Evolutionary conservation across 106 monocot species (phyloP), one percentile per base, ranked within the genome.

Genomic region (Dioscorea dumetorum): DNA sequence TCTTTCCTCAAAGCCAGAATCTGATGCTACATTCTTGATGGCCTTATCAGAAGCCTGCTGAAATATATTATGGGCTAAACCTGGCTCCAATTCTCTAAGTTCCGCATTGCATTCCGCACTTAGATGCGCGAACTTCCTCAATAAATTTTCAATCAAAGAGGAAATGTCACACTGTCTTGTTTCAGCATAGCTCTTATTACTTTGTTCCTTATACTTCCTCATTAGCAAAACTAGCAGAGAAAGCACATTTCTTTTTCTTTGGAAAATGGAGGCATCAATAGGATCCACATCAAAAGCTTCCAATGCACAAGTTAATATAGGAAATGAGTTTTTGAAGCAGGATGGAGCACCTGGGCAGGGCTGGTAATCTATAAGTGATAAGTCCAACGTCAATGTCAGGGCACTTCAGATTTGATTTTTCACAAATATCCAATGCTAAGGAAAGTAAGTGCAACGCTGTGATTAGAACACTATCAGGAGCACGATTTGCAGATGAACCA

Each of bases 401-500:
- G 48, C 19, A 33, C 9, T 1, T 34, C n/a, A 51, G 57, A 48
- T 41, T 50, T 20, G 73, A 69, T 52, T 68, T 68, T 22, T 85
- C 84, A 83, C 92, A 99, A 48, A 90, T 75, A 84, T 93, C 84
- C 50, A 99, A 77, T 71, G 83, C 85, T 49, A 99, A 70, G 16
- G 80, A 83, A 68, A 92, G 77, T 35, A 99, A 77, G 51, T 99
- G 97, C 71, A 99, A 72, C 49, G 90, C 84, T 16, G 77, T 80
- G 32, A 99, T 75, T 70, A 99, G 84, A 71, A 99, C 86, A 24
- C 72, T 72, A 72, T 99, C 97, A 62, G 97, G 87, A 67, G 90
- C 87, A 53, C 76, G 92, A 31, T 74, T 74, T 53, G 67, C 67
- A 34, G 83, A 74, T 57, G 92, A 65, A 5, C 13, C 67, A 23